Evolutionary conservation across 2,329 filamentous ascomycete species (phyloP).

Genomic region (Exserohilum turcica): DNA sequence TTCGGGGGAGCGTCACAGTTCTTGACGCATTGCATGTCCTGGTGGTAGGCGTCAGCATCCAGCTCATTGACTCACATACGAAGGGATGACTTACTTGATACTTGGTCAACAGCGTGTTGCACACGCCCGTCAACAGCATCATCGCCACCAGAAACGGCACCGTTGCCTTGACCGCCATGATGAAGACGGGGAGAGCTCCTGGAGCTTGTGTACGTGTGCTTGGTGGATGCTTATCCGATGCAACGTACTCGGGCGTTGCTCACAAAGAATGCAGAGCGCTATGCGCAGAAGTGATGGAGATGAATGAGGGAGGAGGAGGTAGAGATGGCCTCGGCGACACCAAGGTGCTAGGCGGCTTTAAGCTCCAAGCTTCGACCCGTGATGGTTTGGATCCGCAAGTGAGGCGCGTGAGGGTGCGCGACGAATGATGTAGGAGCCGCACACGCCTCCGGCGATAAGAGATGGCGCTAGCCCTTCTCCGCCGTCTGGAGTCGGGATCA

Average conservation of each 20-base stretch:
- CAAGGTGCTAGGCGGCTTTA: constrained; percentile 27
- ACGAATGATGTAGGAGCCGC: constrained; percentile 17
- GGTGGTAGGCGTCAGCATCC: constrained; percentile 24
- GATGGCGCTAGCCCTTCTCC: constrained; percentile 11
- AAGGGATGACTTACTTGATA: constrained; percentile 70
- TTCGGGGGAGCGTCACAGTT: constrained; percentile 75
- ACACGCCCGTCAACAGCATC: constrained; percentile 96
- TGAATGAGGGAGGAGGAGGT: constrained; percentile 3
- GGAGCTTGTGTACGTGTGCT: constrained; percentile 5
- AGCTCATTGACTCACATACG: background rate
- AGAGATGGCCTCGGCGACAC: constrained; percentile 9
- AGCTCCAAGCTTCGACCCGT: constrained; percentile 27
- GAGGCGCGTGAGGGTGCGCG: constrained; percentile 40
- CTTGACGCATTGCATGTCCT: constrained; percentile 96
- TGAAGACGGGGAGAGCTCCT: constrained; percentile 23
- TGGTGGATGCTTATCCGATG: constrained; percentile 14
- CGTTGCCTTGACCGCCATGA: constrained; percentile 72
- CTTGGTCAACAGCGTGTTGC: constrained; percentile 96
- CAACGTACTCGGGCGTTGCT: background rate
- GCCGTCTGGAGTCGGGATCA: background rate
- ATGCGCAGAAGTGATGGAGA: constrained; percentile 3
- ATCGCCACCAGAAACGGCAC: constrained; percentile 88
- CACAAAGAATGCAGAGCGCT: constrained; percentile 17
- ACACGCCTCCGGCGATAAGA: constrained; percentile 32
- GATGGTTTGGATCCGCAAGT: constrained; percentile 27